These are phyloP conservation scores for Microbotryomycetes sp. DNA, from an alignment of 1,284 basidiomycete species.

Conservation along the genomic window DNA sequence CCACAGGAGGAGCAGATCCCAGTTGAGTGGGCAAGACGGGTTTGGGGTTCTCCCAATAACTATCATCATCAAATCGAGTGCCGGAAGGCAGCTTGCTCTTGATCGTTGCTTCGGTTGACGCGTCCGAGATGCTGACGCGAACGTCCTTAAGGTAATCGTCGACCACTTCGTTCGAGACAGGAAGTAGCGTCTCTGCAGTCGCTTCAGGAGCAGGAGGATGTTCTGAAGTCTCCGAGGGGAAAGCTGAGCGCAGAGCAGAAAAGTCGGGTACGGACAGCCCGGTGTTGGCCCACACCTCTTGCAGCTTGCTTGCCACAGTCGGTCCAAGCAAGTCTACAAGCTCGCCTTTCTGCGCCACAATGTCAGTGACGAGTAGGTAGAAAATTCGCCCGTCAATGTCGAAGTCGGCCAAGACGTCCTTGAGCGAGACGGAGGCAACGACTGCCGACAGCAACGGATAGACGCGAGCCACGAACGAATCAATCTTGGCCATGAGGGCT, in stretches of 20 bases:
- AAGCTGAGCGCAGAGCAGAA: conserved; percentile 15
- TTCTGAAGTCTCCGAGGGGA: not conserved
- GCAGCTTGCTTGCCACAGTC: conserved; percentile 5
- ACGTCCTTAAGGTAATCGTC: conserved; percentile 47
- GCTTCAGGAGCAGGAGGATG: not conserved
- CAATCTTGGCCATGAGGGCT: conserved; percentile 18
- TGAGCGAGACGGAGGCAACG: conserved; percentile 19
- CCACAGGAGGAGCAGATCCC: conserved; percentile 46
- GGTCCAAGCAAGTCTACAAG: conserved; percentile 24
- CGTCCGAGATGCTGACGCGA: conserved; percentile 37
- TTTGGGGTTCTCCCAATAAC: conserved; percentile 54
- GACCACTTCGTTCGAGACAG: conserved; percentile 52
- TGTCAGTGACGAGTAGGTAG: conserved; percentile 42
- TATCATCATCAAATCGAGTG: conserved; percentile 48
- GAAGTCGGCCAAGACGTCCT: conserved; percentile 39
- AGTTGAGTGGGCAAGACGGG: conserved; percentile 53
- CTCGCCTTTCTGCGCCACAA: conserved; percentile 28
- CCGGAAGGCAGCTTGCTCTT: conserved; percentile 43
- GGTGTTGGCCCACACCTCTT: conserved; percentile 16
- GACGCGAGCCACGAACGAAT: conserved; percentile 17
- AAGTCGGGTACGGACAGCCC: conserved; percentile 19
- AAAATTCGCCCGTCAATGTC: conserved; percentile 52
- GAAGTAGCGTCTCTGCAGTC: conserved; percentile 41
- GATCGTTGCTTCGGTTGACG: conserved; percentile 25
- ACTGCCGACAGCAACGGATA: conserved; percentile 12